Evolutionary conservation across 75 land plant species (phyloP).

Genomic region (Adiantum capillusveneris): DNA sequence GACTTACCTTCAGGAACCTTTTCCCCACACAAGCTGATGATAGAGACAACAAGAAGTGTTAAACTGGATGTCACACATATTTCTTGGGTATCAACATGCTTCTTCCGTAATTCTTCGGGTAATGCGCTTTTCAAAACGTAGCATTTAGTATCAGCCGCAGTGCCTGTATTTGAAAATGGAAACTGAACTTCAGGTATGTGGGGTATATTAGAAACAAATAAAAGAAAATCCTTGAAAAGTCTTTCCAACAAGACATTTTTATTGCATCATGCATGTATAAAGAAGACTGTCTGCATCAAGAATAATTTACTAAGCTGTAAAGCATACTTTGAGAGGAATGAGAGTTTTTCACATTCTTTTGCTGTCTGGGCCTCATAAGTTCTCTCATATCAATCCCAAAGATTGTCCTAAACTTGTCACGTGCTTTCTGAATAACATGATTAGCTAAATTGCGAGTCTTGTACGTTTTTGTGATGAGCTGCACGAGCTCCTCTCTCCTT

Average conservation of each 20-base stretch:
- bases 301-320: no score
- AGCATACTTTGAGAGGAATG: constrained; percentile 1
- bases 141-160: constrained; percentile 47
- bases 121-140: constrained; percentile 64
- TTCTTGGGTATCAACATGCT: constrained; percentile 51
- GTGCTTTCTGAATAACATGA: constrained; percentile 57
- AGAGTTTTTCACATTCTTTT: constrained; percentile 18
- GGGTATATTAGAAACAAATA: no score
- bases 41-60: constrained; percentile 57
- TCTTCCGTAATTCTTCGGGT: constrained; percentile 47
- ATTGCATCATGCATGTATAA: no score
- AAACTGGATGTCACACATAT: constrained; percentile 56
- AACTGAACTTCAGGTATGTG: no score
- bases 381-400: constrained; percentile 90
- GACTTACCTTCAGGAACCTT: constrained; percentile 66
- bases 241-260: no score
- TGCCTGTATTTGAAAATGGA: constrained; percentile 18
- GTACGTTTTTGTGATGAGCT: constrained; percentile 64
- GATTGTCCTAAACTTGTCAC: constrained; percentile 42
- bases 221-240: no score
- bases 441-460: constrained; percentile 48
- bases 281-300: no score
- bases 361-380: constrained; percentile 51
- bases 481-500: constrained; percentile 73
- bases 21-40: constrained; percentile 73